Conservation (phyloP, 2,329 filamentous ascomycete genomes). For the Paecilomyces niveus region DNA sequence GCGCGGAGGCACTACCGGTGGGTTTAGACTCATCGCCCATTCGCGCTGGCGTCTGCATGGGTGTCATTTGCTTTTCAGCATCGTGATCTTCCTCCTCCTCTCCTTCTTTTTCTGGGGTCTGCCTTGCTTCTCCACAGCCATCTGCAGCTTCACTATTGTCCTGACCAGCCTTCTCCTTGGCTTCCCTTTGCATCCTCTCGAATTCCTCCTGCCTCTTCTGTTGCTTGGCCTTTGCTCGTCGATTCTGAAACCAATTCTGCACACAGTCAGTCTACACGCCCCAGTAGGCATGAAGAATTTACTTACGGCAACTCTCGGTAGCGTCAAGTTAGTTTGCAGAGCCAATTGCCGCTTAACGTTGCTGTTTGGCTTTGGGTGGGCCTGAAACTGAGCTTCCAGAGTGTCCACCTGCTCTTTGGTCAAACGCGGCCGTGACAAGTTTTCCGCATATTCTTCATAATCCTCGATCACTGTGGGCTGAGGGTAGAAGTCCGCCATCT, state of each 20-base stretch:
- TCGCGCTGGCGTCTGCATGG: background rate
- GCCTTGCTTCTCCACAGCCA: constrained; percentile 12
- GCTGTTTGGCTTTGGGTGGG: constrained; percentile 44
- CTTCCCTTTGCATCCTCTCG: constrained; percentile 35
- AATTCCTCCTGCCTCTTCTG: constrained; percentile 44
- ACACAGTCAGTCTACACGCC: background rate
- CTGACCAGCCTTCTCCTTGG: constrained; percentile 15
- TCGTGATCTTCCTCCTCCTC: constrained; percentile 2
- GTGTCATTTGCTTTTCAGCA: background rate
- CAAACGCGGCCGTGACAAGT: constrained; percentile 41
- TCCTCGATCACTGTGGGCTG: constrained; percentile 34
- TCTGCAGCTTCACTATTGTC: constrained; percentile 25
- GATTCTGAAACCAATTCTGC: constrained; percentile 49
- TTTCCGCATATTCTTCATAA: constrained; percentile 42
- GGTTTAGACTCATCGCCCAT: constrained; percentile 10
- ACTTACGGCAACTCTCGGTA: constrained; percentile 44
- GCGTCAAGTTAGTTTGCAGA: constrained; percentile 40
- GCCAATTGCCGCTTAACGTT: constrained; percentile 45
- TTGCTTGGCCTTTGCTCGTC: constrained; percentile 46
- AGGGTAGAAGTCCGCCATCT: constrained; percentile 37
- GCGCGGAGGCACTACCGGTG: constrained; percentile 13
- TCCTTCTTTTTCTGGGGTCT: constrained; percentile 13
- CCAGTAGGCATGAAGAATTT: background rate
- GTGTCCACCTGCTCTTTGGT: constrained; percentile 47
- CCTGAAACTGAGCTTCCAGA: constrained; percentile 43